These are phyloP conservation scores for Rhizophagus clarus DNA, from an alignment of 192 early-diverging fungal species.

Conservation along the genomic window DNA sequence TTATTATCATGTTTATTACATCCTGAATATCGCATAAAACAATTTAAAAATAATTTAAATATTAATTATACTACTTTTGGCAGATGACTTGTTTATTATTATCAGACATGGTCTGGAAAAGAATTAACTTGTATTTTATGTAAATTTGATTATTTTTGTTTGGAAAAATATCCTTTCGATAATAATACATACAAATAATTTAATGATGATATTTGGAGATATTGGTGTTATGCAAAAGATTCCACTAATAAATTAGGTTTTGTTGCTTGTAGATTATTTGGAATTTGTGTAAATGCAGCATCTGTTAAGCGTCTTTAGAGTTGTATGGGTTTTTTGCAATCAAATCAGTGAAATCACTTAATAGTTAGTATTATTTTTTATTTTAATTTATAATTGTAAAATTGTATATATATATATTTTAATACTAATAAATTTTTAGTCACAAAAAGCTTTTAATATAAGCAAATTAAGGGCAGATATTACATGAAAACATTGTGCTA, in stretches of 20 bases:
- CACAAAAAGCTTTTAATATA: slow-evolving; percentile 4
- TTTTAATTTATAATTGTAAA: too few species aligned
- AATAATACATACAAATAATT: background rate
- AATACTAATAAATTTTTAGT: background rate
- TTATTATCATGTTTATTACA: background rate
- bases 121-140: background rate
- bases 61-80: background rate
- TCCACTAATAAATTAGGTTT: background rate
- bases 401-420: too few species aligned
- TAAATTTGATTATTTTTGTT: background rate
- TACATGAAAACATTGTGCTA: background rate
- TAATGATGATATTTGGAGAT: background rate
- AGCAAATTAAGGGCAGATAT: too few species aligned
- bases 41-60: background rate
- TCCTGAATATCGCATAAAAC: background rate
- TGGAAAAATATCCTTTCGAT: slow-evolving; percentile 16
- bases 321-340: slow-evolving; percentile 8
- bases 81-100: too few species aligned
- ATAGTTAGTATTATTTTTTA: background rate
- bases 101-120: too few species aligned
- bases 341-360: background rate
- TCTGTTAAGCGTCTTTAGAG: slow-evolving; percentile 4
- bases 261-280: slow-evolving; percentile 24
- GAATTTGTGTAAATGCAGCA: slow-evolving; percentile 17
- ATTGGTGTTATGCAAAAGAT: background rate